Base-by-base conservation (phyloP, 495 filamentous ascomycete genomes). In the Talaromyces thailandensis region DNA sequence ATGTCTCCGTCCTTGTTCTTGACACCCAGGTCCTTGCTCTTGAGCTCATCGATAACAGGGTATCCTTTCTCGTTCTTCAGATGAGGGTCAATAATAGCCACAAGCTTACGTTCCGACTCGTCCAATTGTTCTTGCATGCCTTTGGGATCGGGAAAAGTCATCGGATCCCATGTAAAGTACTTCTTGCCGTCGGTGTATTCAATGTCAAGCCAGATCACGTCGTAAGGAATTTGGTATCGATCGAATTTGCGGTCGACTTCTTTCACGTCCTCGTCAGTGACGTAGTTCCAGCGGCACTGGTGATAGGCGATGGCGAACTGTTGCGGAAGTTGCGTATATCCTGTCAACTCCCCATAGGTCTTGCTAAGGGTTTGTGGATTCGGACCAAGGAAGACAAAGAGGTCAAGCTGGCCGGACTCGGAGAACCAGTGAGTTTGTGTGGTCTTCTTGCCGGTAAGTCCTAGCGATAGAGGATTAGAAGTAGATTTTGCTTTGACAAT, bases 221-320 rank as follows among this genome's bases (percentile, higher is more conserved):
- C 94, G 72, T 96, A 98, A 2, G 94, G 94, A 55, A 98, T 96
- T 60, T 92, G 84, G 72, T 88, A 84, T 71, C 93, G 95, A 77
- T 96, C 92, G 75, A 98, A 95, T 70, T 95, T 96, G 64, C 90
- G 85, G 70, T 98, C 93, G 57, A 98, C 92, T 70, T 97, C 90
- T 71, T 89, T 93, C 62, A 98, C 92, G 73, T 98, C 94, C 62
- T 96, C 91, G 66, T 97, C 93, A 2, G 90, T 95, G 64, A 96
- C 85, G 70, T 98, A 98, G 76, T 98, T 98, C 94, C 94, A 98
- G 65, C 94, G 87, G 73, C 94, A 97, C 71, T 98, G 94, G 68
- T 98, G 94, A 71, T 98, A 96, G 12, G 81, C 94, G 63, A 98
- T 85, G 5, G 93, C 82, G 67, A 98, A 98, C 62, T 91, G 86